phyloP scores from a whole-genome alignment of 306 rosid species.

The Pyrus communis region DNA sequence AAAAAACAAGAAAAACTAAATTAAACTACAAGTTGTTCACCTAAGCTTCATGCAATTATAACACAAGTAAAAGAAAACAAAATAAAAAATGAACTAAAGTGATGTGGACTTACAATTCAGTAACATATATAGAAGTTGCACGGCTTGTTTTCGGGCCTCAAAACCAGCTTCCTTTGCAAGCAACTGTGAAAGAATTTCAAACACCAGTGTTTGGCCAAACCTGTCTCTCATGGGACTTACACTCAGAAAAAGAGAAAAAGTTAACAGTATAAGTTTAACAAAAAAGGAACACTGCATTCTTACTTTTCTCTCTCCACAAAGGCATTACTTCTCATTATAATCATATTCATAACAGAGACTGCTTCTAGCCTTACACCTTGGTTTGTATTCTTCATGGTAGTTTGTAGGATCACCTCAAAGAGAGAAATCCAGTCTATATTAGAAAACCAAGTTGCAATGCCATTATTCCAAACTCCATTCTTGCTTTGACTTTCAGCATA shows the following conservation, averaged over 20 bases:
- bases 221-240: constrained; percentile 29
- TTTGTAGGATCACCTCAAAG: constrained; percentile 50
- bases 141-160: constrained; percentile 44
- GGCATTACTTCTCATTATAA: constrained; percentile 50
- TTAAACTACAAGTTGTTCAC: background rate
- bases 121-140: constrained; percentile 61
- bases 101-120: constrained; percentile 62
- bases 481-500: constrained; percentile 28
- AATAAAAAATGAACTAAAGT: background rate
- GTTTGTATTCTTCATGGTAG: constrained; percentile 46
- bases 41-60: background rate
- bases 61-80: background rate
- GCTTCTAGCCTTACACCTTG: constrained; percentile 62
- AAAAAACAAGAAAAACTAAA: background rate
- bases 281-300: constrained; percentile 24
- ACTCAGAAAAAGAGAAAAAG: background rate
- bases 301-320: constrained; percentile 68
- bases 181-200: constrained; percentile 52
- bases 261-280: constrained; percentile 11
- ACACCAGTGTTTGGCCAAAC: constrained; percentile 47
- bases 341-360: constrained; percentile 52
- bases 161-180: constrained; percentile 71
- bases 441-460: constrained; percentile 28
- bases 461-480: constrained; percentile 37
- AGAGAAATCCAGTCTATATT: constrained; percentile 56